Conservation (phyloP, 1,284 basidiomycete species). For the Ceratobasidium papillatum region DNA sequence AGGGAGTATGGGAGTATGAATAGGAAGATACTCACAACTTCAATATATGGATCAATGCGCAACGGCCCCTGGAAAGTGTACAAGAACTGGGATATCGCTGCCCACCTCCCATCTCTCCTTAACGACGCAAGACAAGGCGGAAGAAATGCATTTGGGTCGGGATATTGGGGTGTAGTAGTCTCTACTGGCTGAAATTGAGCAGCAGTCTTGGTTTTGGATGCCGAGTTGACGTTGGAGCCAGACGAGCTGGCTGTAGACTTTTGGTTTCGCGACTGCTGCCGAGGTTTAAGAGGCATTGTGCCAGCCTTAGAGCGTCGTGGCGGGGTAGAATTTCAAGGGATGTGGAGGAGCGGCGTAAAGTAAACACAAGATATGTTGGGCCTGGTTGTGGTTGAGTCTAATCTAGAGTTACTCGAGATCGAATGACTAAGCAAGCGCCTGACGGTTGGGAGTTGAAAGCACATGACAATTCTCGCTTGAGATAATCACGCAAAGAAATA, state of each 20-base stretch:
- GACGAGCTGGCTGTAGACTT: constrained; percentile 1
- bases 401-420: constrained; percentile 3
- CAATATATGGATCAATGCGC: constrained; percentile 67
- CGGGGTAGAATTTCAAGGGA: neutral
- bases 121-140: constrained; percentile 47
- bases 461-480: neutral
- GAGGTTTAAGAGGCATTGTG: constrained; percentile 28
- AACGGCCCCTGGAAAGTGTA: constrained; percentile 75
- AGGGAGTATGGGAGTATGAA: constrained; percentile 45
- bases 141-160: constrained; percentile 33
- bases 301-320: neutral
- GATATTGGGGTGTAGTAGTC: neutral
- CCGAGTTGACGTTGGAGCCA: constrained; percentile 7
- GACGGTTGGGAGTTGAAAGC: neutral
- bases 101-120: constrained; percentile 83
- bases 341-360: neutral
- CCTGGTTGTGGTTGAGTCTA: constrained; percentile 33
- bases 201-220: constrained; percentile 9
- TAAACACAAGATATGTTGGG: constrained; percentile 5
- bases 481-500: neutral
- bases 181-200: neutral
- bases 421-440: constrained; percentile 13
- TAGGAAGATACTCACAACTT: constrained; percentile 60
- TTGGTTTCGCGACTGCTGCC: constrained; percentile 16
- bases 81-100: constrained; percentile 82